Conservation (phyloP, 1,139 yeast species). For the Sugiyamaella japonica region DNA sequence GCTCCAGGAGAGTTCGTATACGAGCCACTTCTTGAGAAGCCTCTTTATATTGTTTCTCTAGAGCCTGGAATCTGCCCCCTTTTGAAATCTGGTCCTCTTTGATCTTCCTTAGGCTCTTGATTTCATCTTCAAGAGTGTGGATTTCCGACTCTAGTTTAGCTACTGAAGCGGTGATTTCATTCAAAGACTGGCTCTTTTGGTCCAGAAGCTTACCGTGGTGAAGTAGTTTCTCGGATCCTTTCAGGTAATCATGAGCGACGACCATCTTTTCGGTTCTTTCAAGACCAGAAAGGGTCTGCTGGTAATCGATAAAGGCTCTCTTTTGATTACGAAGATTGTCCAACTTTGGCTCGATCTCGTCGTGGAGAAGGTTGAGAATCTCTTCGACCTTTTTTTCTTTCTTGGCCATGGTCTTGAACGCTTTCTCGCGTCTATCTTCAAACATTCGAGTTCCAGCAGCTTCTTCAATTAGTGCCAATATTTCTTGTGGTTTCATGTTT, state of each 20-base stretch:
- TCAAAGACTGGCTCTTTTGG: conserved; percentile 18
- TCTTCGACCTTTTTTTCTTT: conserved; percentile 83
- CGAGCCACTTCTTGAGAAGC: conserved; percentile 69
- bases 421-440: conserved; percentile 90
- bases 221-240: conserved; percentile 41
- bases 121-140: conserved; percentile 58
- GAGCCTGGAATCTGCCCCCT: conserved; percentile 60
- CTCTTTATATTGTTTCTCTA: conserved; percentile 61
- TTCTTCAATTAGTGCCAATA: conserved; percentile 88
- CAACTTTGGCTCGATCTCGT: conserved; percentile 91
- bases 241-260: conserved; percentile 71
- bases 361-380: conserved; percentile 67
- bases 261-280: conserved; percentile 74
- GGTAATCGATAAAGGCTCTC: conserved; percentile 79
- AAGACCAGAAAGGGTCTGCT: conserved; percentile 76
- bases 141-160: conserved; percentile 58
- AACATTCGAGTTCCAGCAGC: conserved; percentile 98
- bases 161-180: conserved; percentile 36
- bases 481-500: conserved; percentile 93
- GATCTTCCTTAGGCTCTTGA: conserved; percentile 54
- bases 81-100: conserved; percentile 62
- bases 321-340: conserved; percentile 80
- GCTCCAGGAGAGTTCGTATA: conserved; percentile 59
- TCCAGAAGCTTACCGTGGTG: conserved; percentile 40
- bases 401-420: conserved; percentile 86